Base-by-base conservation (phyloP, 139 green algal species). In the Chlorella sp. region DNA sequence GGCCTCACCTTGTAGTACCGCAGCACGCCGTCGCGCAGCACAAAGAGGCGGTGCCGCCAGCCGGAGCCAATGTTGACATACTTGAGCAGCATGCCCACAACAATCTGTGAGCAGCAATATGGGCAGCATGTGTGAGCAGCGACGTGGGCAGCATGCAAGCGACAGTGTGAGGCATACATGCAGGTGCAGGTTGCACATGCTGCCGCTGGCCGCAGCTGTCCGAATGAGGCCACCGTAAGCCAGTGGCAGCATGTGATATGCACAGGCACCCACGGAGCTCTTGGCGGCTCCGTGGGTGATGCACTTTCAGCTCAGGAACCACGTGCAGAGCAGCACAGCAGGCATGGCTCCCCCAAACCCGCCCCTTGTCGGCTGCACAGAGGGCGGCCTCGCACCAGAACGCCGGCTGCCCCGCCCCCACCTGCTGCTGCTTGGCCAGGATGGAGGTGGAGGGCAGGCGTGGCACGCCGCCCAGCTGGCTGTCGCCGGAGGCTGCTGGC, bases 1-100 rank as follows among this genome's bases (percentile, higher is more conserved):
- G 34, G 32, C 12, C 34, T 4, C 26, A 95, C 87, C 89, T 96
- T 96, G 85, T 95, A 97, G 78, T 97, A 97, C 0, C 86, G 88
- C 51, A 98, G 82, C 57, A 96, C 91, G 18, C 92, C 93, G 44
- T 93, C 65, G 7, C 94, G 72, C 21, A 97, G 84, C 11, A 98
- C 92, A 82, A 97, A 97, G 26, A 94, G 88, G n/a, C 94, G 86
- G n/a, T 91, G 91, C 55, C 89, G 81, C 92, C 92, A 98, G 5
- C 93, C 93, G 25, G 92, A 87, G 2, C 86, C 89, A 3, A 96
- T 73, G 84, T 95, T 95, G 5, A 97, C 92, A 47, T 93, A 97
- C 80, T 98, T 98, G 44, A 93, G 41, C 28, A 98, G 86, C 23
- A 98, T 89, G 25, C 94, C 94, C 21, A 88, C 88, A 28, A 94